A percentile compares a stretch with the other conserved stretches of the same genome.
Evolutionary conservation across 176 grass and related monocot species (phyloP).

Genomic region (Canna indica): DNA sequence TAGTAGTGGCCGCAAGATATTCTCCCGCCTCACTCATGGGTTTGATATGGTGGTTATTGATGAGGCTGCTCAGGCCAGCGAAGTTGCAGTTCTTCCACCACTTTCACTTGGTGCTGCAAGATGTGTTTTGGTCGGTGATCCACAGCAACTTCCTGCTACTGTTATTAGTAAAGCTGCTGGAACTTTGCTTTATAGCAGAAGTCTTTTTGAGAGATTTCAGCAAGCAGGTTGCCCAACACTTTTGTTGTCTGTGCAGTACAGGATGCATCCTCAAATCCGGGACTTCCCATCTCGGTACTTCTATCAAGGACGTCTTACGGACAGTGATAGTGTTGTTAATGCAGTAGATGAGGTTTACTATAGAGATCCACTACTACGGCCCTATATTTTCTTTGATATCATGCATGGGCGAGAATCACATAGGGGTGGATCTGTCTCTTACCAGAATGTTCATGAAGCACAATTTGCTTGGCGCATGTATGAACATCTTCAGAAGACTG

Average conservation of each 20-base stretch:
- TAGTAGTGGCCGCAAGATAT: conserved; percentile 85
- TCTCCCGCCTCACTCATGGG: conserved; percentile 93
- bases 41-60: conserved; percentile 99
- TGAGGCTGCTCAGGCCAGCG: conserved; percentile 97
- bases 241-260: conserved; percentile 92
- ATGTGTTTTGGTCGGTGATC: conserved; percentile 96
- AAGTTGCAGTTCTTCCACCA: conserved; percentile 82
- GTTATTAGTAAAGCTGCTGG: conserved; percentile 99
- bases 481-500: conserved; percentile 73
- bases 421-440: conserved; percentile 86
- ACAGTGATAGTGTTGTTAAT: conserved; percentile 76
- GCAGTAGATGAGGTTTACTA: conserved; percentile 77
- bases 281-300: conserved; percentile 97
- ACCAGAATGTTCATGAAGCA: conserved; percentile 93
- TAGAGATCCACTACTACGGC: conserved; percentile 54
- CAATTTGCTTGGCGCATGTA: conserved; percentile 69
- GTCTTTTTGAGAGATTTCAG: conserved; percentile 98
- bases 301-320: conserved; percentile 82
- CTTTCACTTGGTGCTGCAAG: conserved; percentile 91
- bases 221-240: conserved; percentile 90
- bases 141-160: conserved; percentile 92
- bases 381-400: conserved; percentile 90
- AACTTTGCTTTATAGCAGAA: conserved; percentile 89
- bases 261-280: conserved; percentile 98
- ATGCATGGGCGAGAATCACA: conserved; percentile 91